Base-by-base conservation (phyloP, 208 protist species). In the Zelonia costaricensis region DNA sequence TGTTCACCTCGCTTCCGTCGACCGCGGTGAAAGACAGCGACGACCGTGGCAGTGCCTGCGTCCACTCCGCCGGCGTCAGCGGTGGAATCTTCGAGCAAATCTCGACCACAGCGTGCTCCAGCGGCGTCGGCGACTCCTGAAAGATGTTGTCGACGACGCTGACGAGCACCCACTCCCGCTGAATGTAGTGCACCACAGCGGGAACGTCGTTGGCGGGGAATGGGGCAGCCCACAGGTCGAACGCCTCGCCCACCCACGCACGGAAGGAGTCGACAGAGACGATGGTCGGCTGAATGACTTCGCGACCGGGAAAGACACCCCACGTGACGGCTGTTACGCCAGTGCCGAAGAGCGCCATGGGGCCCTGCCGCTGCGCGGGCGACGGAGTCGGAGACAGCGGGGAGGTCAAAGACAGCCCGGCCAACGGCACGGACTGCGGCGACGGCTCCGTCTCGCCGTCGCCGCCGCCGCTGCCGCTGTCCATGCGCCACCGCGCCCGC, bases 241-340 rank as follows among this genome's bases (percentile, higher is more conserved):
- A 93, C 12, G 86, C 78, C 69, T 87, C 81, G 22, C 65, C 59
- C 0, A 77, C 72, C 73, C 81, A 91, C 30, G 60, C 80, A 1
- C 73, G 66, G 39, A 91, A 89, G 12, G 73, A 69, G 54, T 78
- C 66, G 18, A 74, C 43, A 15, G 86, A 88, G 38, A 91, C 83
- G 46, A 91, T 78, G 6, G 81, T 91, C 10, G 83, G 80, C 68
- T 92, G 83, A 42, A 84, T 67, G 22, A 90, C 77, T 55, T 92
- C 75, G 12, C 67, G 51, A 1, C 65, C 69, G 10, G 82, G 80
- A 39, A 91, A 92, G 4, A 91, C 74, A 33, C 78, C 85, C 85
- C 88, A 92, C 23, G 85, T 91, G 42, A 88, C 57, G 6, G 80
- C 75, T 12, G 69, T 91, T 1, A 85, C 72, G 22, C 69, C 78